Conservation (phyloP, 306 rosid genomes). For the Coriaria nepalensis region DNA sequence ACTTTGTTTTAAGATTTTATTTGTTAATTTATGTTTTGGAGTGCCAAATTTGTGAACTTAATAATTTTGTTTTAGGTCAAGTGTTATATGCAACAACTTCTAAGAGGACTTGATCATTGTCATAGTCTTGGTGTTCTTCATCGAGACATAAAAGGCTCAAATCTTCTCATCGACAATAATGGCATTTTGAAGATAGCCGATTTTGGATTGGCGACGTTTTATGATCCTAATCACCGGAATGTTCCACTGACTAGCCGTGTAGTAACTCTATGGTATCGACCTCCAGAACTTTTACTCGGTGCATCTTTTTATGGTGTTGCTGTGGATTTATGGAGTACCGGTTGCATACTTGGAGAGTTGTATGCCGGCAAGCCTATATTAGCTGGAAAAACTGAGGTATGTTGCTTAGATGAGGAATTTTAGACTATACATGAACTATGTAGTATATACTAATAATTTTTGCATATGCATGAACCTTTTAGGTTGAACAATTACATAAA, state of each 20-base stretch:
- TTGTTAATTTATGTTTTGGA: too few relatives aligned
- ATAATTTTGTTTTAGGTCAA: conserved; percentile 59
- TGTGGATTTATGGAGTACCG: conserved; percentile 90
- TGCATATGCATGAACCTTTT: conserved; percentile 8
- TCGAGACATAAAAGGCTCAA: conserved; percentile 95
- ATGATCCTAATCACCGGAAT: conserved; percentile 42
- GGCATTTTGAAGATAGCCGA: conserved; percentile 90
- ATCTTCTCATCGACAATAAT: conserved; percentile 74
- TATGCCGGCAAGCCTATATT: conserved; percentile 75
- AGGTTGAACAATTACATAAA: conserved; percentile 95
- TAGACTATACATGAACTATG: too few relatives aligned
- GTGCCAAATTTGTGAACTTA: too few relatives aligned
- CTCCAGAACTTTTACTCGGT: conserved; percentile 92
- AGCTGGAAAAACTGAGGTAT: conserved; percentile 95
- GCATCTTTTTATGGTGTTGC: conserved; percentile 72
- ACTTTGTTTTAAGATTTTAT: too few relatives aligned
- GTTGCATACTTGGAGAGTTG: conserved; percentile 92
- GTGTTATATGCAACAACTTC: conserved; percentile 88
- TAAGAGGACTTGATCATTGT: conserved; percentile 84
- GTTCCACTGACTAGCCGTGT: conserved; percentile 81
- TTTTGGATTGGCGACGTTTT: conserved; percentile 73
- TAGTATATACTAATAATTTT: neutral
- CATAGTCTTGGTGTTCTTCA: conserved; percentile 83
- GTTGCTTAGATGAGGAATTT: too few relatives aligned
- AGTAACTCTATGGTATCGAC: conserved; percentile 92